phyloP scores from a whole-genome alignment of 208 protist genomes.

The Leishmania lainsoni region DNA sequence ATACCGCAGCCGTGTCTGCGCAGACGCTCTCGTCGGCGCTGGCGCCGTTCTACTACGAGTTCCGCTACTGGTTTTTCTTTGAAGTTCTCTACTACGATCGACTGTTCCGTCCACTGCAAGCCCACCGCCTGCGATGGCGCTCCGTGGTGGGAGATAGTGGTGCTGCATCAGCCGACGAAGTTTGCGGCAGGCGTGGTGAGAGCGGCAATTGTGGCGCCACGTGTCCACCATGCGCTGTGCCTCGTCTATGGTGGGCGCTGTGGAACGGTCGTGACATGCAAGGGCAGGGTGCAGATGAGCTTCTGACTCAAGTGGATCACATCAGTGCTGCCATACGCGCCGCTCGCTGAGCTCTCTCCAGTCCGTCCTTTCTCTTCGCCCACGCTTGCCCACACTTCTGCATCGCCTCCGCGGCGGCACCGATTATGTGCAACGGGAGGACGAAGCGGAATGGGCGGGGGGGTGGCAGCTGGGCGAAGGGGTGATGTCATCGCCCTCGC shows the following conservation, averaged over 20 bases:
- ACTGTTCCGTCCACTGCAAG: conserved; percentile 31
- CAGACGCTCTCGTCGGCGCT: conserved; percentile 6
- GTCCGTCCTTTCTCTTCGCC: background rate
- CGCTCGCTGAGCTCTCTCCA: background rate
- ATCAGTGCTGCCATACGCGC: background rate
- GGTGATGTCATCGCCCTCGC: background rate
- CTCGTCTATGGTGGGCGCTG: conserved; percentile 20
- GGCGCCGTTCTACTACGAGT: conserved; percentile 52
- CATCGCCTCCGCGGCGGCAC: background rate
- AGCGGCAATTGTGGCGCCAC: background rate
- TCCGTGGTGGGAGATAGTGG: background rate
- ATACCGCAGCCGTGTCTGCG: background rate
- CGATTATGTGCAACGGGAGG: background rate
- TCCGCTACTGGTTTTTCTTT: conserved; percentile 76
- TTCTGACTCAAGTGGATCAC: background rate
- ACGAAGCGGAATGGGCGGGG: background rate
- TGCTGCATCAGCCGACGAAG: background rate
- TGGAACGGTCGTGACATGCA: conserved; percentile 1
- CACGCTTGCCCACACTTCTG: background rate
- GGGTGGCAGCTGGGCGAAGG: background rate
- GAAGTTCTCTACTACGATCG: conserved; percentile 67
- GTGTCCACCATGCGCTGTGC: background rate
- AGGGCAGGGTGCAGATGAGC: background rate
- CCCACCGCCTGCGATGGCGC: conserved; percentile 19
- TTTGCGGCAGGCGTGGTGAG: background rate